Evolutionary conservation across 2,329 filamentous ascomycete species (phyloP), one percentile per base, ranked within the genome.

Genomic region (Fusarium veterinarium): DNA sequence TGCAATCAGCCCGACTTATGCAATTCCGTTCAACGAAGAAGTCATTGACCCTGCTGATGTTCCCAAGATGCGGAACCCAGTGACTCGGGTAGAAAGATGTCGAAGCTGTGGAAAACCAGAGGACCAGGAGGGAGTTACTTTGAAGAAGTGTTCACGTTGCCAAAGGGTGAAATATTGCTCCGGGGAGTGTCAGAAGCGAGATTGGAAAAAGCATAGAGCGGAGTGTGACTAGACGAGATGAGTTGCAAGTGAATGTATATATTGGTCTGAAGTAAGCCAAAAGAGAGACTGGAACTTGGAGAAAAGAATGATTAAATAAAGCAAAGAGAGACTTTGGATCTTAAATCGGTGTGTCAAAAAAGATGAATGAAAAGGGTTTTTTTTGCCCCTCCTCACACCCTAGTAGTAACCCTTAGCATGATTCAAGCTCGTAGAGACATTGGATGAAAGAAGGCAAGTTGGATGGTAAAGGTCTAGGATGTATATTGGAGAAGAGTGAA

Each of bases 1-100:
- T 10, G 88, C 88, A 8, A 88, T 91, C 72, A 91, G 89, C 61
- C 88, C 88, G 0, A 79, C 82, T 0, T 91, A 84, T 75, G 79
- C 86, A 13, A 81, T 82, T 28, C 81, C 82, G 0, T 80, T 83
- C 14, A 82, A 85, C 3, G 86, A 87, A 72, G 78, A 84, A 30
- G 71, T 83, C 25, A 68, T 83, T 1, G 80, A 83, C 28, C 57
- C 60, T 44, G 67, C 60, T 9, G 58, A 76, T n/a, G n/a, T 77
- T 53, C 38, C 67, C 14, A 48, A 56, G 41, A 64, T 62, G 59
- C 40, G 42, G 46, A 38, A 45, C 20, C 46, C 55, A 23, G 41
- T 60, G 37, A 35, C 64, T 23, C 35, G 40, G 2, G 48, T 64
- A 13, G 78, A 81, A 37, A 76, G 72, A 35, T 86, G 84, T 42